Evolutionary conservation across 2,329 filamentous ascomycete genomes (phyloP), one percentile per base, ranked within the genome.

Genomic region (Arthrobotrys entomopaga): DNA sequence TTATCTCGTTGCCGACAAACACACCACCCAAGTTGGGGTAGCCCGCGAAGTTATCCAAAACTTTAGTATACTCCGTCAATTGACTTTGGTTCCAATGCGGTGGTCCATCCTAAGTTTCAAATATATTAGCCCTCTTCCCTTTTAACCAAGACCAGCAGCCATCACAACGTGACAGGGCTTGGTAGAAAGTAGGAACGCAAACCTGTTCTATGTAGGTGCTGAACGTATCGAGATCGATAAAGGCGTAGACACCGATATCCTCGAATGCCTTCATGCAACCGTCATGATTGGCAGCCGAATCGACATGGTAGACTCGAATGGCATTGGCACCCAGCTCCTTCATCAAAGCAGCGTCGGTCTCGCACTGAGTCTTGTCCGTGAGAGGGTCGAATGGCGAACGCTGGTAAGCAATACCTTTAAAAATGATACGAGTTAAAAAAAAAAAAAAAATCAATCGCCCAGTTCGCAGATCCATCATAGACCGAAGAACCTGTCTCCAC

Each of bases 271-370:
- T 85, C 91, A 97, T 96, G 83, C 92, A 97, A 19, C 85, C 89
- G 69, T 87, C 85, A 81, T 97, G 93, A 80, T 94, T 84, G 34
- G 83, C 87, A 1, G 82, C 81, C 1, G 91, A 83, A 78, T 96
- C 89, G 75, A 97, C 91, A 80, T 96, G 92, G 82, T 97, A 97
- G 70, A 95, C 90, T 67, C 93, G 91, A 79, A 96, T 92, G 29
- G 90, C 86, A 81, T 96, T 96, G 80, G 90, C 87, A 76, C 91
- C 92, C 63, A 97, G 84, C 16, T 88, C 87, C 81, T 91, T 86
- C 91, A 96, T 96, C 79, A 93, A 85, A 15, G 83, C 81, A 48
- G 89, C 89, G 83, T 97, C 93, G 77, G 88, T 87, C 78, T 85
- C 81, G 83, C 92, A 96, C 83, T 96, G 93, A 54, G 87, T 87